Percentiles rank a stretch among this genome's conserved stretches.
Evolutionary conservation across 441 rosid species (phyloP).

Genomic region (Croton setiger): DNA sequence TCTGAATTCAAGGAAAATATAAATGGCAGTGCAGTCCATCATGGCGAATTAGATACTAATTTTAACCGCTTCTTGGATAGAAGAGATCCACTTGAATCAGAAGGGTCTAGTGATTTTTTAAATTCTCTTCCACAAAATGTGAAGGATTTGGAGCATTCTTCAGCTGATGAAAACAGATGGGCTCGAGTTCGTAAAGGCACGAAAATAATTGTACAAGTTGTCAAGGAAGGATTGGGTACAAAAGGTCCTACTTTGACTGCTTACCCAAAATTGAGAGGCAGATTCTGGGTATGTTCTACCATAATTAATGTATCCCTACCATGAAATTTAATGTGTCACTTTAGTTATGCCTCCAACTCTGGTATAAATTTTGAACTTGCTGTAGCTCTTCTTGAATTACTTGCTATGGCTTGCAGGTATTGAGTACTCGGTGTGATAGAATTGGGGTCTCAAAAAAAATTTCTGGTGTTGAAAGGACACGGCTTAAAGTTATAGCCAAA

Average conservation of each 20-base stretch:
- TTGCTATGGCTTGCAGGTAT: conserved; percentile 46
- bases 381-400: conserved; percentile 21
- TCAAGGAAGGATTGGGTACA: conserved; percentile 94
- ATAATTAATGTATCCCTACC: conserved; percentile 7
- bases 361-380: not conserved
- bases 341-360: not conserved
- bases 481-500: conserved; percentile 86
- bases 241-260: conserved; percentile 91
- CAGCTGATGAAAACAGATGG: conserved; percentile 58
- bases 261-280: conserved; percentile 82
- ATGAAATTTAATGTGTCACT: not conserved
- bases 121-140: conserved; percentile 30
- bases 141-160: conserved; percentile 30
- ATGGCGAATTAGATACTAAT: conserved; percentile 42
- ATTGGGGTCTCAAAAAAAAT: conserved; percentile 85
- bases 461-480: conserved; percentile 76
- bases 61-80: conserved; percentile 43
- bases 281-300: conserved; percentile 81
- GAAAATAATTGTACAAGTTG: conserved; percentile 92
- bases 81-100: conserved; percentile 36
- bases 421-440: conserved; percentile 55
- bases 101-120: conserved; percentile 30
- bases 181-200: conserved; percentile 74
- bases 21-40: conserved; percentile 55
- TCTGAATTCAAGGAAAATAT: conserved; percentile 42